phyloP scores from a whole-genome alignment of 2,329 filamentous ascomycete species.

The Orbilia ellipsospora region DNA sequence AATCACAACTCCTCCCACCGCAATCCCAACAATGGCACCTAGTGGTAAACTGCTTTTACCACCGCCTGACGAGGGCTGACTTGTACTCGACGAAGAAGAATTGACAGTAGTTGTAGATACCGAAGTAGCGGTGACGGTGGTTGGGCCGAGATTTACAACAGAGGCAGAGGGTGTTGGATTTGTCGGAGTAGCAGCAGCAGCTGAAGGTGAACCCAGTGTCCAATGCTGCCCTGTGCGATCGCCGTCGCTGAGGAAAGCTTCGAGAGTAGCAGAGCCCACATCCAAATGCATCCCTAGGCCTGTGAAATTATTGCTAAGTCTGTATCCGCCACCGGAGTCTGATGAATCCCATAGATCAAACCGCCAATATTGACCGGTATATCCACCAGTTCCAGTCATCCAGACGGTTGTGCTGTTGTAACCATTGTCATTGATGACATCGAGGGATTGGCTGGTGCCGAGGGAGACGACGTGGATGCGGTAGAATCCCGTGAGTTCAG shows the following conservation, averaged over 20 bases:
- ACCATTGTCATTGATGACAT: conserved; percentile 36
- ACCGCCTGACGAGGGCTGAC: not conserved
- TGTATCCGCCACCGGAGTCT: conserved; percentile 11
- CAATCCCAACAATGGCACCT: conserved; percentile 29
- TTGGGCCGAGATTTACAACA: not conserved
- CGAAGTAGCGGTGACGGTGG: not conserved
- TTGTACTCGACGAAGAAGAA: not conserved
- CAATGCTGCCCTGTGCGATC: conserved; percentile 33
- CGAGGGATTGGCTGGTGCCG: conserved; percentile 14
- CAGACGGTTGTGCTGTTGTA: conserved; percentile 21
- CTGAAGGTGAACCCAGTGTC: conserved; percentile 13
- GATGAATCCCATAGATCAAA: conserved; percentile 32
- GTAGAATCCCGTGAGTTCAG: conserved; percentile 4
- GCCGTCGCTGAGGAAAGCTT: conserved; percentile 11
- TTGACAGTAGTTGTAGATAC: not conserved
- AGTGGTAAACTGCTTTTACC: conserved; percentile 9
- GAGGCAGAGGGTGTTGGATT: not conserved
- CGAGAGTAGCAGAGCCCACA: conserved; percentile 21
- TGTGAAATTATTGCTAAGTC: conserved; percentile 32
- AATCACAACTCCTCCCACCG: conserved; percentile 19
- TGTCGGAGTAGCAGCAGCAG: not conserved
- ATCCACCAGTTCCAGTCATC: conserved; percentile 19
- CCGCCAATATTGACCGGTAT: conserved; percentile 28
- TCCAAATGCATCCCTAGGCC: conserved; percentile 23
- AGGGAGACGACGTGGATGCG: conserved; percentile 26